These are phyloP conservation scores for Amanita brunnescens DNA, from an alignment of 768 basidiomycete genomes.

Conservation along the genomic window DNA sequence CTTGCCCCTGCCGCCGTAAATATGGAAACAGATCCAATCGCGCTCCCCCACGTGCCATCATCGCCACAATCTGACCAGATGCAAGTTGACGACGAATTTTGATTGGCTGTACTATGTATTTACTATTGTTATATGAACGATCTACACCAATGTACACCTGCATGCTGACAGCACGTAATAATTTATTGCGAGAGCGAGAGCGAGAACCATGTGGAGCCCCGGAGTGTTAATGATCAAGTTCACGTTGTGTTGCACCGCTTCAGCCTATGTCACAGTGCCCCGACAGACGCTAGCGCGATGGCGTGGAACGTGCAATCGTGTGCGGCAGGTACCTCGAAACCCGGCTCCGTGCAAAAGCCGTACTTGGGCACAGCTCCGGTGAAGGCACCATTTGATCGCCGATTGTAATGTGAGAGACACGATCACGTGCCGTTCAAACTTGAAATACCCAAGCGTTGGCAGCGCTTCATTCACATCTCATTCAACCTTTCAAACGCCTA, in stretches of 20 bases:
- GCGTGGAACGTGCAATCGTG: no score
- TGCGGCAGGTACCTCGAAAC: no score
- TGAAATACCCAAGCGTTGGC: background rate
- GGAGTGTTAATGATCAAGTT: no score
- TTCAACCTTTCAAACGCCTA: background rate
- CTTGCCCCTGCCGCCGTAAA: background rate
- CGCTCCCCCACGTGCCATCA: no score
- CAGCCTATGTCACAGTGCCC: no score
- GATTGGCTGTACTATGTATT: background rate
- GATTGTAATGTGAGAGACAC: background rate
- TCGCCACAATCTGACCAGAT: conserved; percentile 1
- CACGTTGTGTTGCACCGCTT: no score
- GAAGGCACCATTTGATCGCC: background rate
- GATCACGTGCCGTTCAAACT: background rate
- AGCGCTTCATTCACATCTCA: no score
- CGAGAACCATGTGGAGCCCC: no score
- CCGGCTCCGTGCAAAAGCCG: no score
- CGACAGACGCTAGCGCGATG: no score
- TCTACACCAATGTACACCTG: background rate
- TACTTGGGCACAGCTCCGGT: no score
- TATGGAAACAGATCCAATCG: background rate
- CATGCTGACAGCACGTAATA: background rate
- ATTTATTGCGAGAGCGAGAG: no score
- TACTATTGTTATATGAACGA: background rate
- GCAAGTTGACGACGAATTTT: background rate